Evolutionary conservation across 257 asterid genomes (phyloP).

Genomic region (Nicotiana tabacum): DNA sequence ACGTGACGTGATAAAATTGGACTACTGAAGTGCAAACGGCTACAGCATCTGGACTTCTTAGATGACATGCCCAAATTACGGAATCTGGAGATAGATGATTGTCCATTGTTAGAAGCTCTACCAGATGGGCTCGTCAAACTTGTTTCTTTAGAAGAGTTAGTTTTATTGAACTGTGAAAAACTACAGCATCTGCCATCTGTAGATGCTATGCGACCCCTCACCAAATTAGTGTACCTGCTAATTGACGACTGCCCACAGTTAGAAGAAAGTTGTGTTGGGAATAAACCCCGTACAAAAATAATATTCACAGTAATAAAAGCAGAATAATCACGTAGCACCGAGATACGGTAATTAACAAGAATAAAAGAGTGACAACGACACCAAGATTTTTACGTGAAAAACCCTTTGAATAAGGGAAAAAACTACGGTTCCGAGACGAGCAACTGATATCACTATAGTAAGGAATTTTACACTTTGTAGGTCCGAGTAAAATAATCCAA

Average conservation of each 20-base stretch:
- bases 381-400: too few relatives aligned
- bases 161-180: neutral
- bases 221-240: fast-evolving
- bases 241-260: neutral
- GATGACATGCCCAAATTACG: slow-evolving; percentile 9
- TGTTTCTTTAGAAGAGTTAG: neutral
- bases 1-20: too few relatives aligned
- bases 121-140: neutral
- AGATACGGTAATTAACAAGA: too few relatives aligned
- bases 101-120: neutral
- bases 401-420: too few relatives aligned
- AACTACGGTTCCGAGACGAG: too few relatives aligned
- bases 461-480: too few relatives aligned
- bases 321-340: too few relatives aligned
- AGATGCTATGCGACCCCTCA: neutral
- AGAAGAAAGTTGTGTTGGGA: neutral
- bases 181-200: neutral
- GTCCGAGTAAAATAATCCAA: too few relatives aligned
- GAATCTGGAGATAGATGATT: neutral
- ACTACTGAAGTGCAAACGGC: neutral
- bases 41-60: slow-evolving; percentile 13
- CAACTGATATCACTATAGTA: too few relatives aligned
- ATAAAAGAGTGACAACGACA: too few relatives aligned
- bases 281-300: too few relatives aligned
- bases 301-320: too few relatives aligned